Conservation (phyloP, 345 rosid species). For the Eucalyptus regnans region DNA sequence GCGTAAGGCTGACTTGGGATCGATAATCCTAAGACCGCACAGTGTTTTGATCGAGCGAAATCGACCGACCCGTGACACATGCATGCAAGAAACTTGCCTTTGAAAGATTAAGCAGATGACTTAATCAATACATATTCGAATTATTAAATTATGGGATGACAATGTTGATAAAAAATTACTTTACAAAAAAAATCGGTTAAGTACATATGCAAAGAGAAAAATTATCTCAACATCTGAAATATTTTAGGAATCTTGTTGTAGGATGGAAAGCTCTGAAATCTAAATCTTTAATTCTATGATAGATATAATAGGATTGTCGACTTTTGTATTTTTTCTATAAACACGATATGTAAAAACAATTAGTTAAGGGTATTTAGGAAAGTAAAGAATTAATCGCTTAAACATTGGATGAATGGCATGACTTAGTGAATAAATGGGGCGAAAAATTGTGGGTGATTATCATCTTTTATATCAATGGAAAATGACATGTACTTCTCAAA, state of each 20-base stretch:
- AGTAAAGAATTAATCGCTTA: background rate
- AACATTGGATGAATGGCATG: background rate
- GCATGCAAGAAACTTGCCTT: background rate
- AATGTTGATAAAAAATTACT: background rate
- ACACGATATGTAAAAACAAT: background rate
- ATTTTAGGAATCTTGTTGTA: background rate
- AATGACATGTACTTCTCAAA: background rate
- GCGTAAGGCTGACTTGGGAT: too few species aligned
- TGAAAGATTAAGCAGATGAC: background rate
- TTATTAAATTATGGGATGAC: background rate
- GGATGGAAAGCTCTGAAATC: background rate
- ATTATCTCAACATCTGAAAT: background rate
- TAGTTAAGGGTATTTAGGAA: background rate
- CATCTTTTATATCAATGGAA: background rate
- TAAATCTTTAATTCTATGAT: background rate
- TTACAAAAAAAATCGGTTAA: background rate
- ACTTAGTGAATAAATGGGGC: background rate
- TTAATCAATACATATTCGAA: background rate
- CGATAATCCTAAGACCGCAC: too few species aligned
- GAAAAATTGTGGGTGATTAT: background rate
- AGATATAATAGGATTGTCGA: background rate
- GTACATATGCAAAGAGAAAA: background rate
- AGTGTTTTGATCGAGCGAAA: too few species aligned
- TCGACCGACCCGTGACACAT: background rate
- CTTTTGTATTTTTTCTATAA: background rate